phyloP scores from a whole-genome alignment of 257 asterid species.

The Datura wrightii region DNA sequence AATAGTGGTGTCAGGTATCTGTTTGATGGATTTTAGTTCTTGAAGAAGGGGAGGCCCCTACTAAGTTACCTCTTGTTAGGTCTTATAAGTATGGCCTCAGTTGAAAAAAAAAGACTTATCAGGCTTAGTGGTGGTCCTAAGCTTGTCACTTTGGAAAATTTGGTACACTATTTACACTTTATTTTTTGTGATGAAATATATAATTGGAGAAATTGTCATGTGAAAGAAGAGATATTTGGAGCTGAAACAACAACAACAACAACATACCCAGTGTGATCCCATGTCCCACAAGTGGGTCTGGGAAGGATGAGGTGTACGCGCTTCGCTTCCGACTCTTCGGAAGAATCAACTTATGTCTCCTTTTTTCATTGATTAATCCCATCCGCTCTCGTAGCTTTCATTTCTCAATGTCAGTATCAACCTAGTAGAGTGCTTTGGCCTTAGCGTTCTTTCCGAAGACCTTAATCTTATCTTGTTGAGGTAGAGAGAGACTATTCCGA shows the following conservation, averaged over 20 bases:
- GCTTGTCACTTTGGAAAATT: conserved; percentile 1
- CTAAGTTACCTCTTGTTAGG: conserved; percentile 27
- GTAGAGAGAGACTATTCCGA: too few relatives aligned
- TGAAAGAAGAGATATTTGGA: neutral
- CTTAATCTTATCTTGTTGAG: too few relatives aligned
- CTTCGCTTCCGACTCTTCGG: too few relatives aligned
- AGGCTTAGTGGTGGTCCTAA: conserved; percentile 27
- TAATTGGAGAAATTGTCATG: neutral
- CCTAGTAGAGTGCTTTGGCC: too few relatives aligned
- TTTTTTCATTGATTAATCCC: too few relatives aligned
- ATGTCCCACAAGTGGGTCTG: too few relatives aligned
- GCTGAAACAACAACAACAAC: neutral
- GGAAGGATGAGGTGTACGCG: too few relatives aligned
- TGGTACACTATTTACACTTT: neutral
- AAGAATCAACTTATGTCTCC: too few relatives aligned
- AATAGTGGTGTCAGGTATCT: conserved; percentile 28
- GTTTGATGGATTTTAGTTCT: conserved; percentile 31
- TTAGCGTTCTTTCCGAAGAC: too few relatives aligned
- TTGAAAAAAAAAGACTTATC: conserved; percentile 10
- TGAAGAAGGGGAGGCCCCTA: conserved; percentile 40
- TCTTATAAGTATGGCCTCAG: conserved; percentile 29
- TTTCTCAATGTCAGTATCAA: too few relatives aligned
- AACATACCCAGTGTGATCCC: too few relatives aligned
- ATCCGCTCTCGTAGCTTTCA: too few relatives aligned
- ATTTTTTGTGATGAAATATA: neutral